Conservation (phyloP, 306 rosid species). For the Lathyrus tuberosus region DNA sequence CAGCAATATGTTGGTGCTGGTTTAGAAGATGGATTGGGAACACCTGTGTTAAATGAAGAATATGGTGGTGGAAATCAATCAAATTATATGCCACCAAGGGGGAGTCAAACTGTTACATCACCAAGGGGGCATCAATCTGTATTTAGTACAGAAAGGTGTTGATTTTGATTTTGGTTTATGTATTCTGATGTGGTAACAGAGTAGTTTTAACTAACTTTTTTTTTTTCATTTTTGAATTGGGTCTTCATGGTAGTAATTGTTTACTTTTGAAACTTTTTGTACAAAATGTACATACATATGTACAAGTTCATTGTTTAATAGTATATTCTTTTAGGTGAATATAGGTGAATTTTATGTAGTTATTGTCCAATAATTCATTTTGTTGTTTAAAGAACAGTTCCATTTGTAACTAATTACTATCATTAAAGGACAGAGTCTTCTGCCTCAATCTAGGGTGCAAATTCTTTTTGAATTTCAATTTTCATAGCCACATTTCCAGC, state of each 20-base stretch:
- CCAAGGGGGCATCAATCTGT: conserved; percentile 33
- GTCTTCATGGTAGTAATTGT: neutral
- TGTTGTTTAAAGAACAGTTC: too few relatives aligned
- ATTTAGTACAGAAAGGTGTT: conserved; percentile 13
- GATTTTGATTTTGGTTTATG: neutral
- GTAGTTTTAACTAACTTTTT: neutral
- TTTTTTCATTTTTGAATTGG: neutral
- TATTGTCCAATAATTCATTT: too few relatives aligned
- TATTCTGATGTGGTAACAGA: neutral
- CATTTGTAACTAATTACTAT: too few relatives aligned
- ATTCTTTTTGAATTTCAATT: too few relatives aligned
- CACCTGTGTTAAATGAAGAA: conserved; percentile 40
- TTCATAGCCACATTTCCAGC: too few relatives aligned
- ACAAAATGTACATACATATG: conserved; percentile 4
- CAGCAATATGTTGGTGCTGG: conserved; percentile 67
- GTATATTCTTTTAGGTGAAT: too few relatives aligned
- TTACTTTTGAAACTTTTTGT: neutral
- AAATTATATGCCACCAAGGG: too few relatives aligned
- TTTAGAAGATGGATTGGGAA: conserved; percentile 32
- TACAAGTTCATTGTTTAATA: neutral
- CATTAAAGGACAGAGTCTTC: too few relatives aligned
- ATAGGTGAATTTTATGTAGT: too few relatives aligned
- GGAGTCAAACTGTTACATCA: conserved; percentile 14
- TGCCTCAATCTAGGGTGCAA: too few relatives aligned
- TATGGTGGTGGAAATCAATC: too few relatives aligned